Percentiles rank a stretch among this genome's conserved stretches.
Evolutionary conservation across 495 filamentous ascomycete species (phyloP).

Genomic region (Annulohypoxylon stygium): DNA sequence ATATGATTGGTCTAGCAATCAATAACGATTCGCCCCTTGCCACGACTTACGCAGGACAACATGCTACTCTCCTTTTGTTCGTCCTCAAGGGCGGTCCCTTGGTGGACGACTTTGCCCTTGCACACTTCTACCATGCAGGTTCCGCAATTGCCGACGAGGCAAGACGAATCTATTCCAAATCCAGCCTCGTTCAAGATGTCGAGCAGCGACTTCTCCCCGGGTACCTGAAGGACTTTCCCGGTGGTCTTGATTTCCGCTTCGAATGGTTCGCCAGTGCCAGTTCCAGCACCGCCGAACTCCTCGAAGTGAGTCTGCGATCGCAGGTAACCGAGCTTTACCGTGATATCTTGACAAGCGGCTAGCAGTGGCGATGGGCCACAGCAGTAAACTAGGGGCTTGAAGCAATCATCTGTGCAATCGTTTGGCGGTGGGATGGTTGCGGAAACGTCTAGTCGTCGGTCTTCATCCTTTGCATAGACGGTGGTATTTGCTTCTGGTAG

Average conservation of each 20-base stretch:
- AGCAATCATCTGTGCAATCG: slow-evolving; percentile 22
- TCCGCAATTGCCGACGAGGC: slow-evolving; percentile 63
- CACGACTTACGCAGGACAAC: slow-evolving; percentile 56
- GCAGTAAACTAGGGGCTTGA: slow-evolving; percentile 40
- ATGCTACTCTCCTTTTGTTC: slow-evolving; percentile 56
- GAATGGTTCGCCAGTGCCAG: slow-evolving; percentile 50
- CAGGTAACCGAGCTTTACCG: slow-evolving; percentile 43
- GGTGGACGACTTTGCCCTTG: slow-evolving; percentile 57
- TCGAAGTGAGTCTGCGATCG: slow-evolving; percentile 45
- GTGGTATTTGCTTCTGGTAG: slow-evolving; percentile 39
- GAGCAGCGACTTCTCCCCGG: slow-evolving; percentile 55
- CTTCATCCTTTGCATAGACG: slow-evolving; percentile 46
- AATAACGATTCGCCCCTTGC: slow-evolving; percentile 54
- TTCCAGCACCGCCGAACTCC: slow-evolving; percentile 44
- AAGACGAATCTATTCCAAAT: slow-evolving; percentile 58
- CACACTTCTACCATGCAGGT: slow-evolving; percentile 60
- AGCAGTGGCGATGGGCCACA: slow-evolving; percentile 48
- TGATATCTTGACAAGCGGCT: slow-evolving; percentile 36
- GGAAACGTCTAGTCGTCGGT: slow-evolving; percentile 32
- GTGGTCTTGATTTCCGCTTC: slow-evolving; percentile 47
- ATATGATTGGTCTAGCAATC: slow-evolving; percentile 33
- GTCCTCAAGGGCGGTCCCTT: slow-evolving; percentile 56
- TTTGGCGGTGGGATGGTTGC: slow-evolving; percentile 35
- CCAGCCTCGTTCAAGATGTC: slow-evolving; percentile 58
- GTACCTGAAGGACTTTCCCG: slow-evolving; percentile 53